Base-by-base conservation (phyloP, 2,329 filamentous ascomycete species). In the Curvularia sp. region DNA sequence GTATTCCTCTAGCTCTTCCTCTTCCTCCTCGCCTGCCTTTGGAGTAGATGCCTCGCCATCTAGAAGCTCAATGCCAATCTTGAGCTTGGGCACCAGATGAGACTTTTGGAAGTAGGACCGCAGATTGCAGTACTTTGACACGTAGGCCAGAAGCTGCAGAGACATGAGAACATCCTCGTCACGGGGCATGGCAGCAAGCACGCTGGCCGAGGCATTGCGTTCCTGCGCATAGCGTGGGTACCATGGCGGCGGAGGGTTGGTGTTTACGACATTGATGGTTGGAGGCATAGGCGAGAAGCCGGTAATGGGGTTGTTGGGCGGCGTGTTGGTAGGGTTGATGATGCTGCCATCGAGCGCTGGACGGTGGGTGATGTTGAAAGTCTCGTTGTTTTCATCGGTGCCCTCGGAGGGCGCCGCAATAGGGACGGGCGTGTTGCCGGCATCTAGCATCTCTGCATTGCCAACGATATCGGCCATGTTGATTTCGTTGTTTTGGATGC, bases 161-260 rank as follows among this genome's bases (percentile, higher is more conserved):
- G 95, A 97, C 94, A 99, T 97, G 63, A 99, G 83, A 2, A 99
- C 95, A 71, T 99, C 95, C 77, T 99, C 95, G 70, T 99, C 95
- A 49, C 95, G 88, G 9, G 95, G 95, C 90, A 98, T 96, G 10
- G 93, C 90, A 27, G 93, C 91, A 30, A 97, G 81, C 68, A 96
- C 89, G 66, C 89, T 88, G 15, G 82, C 78, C 41, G 90, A 87
- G 12, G 69, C 73, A 51, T 89, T 87, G 36, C 90, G 88, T 68
- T 96, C 90, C 49, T 92, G 85, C 25, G 93, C 84, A 72, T 94
- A 95, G 56, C 91, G 86, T 39, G 92, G 89, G 57, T 95, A 89
- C 59, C 86, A 90, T 18, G 89, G 86, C n/a, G 86, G 86, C n/a
- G 92, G 90, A 59, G 92, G 90, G 49, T 91, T 86, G n/a, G 88